Percentiles rank a stretch among this genome's conserved stretches.
These are phyloP conservation scores for Zygoascus bituminiphila DNA, from an alignment of 805 yeast genomes.

Conservation along the genomic window DNA sequence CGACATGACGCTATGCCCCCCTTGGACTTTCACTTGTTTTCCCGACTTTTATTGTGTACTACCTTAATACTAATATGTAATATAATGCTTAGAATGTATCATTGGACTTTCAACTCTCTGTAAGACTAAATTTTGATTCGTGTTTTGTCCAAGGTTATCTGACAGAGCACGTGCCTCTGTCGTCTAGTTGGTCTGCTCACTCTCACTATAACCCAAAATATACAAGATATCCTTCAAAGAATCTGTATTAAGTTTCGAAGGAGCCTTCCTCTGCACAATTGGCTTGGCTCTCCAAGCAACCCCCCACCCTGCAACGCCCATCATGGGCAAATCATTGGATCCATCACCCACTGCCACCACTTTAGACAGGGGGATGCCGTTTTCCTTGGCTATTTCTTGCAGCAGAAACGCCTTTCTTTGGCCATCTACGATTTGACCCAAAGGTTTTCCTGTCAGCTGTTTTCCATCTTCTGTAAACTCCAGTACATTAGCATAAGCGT, in stretches of 20 bases:
- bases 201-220: slow-evolving; percentile 49
- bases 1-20: too few species aligned
- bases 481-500: slow-evolving; percentile 73
- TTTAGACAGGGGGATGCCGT: slow-evolving; percentile 25
- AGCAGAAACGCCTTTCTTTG: slow-evolving; percentile 69
- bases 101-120: too few species aligned
- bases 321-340: slow-evolving; percentile 90
- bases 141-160: too few species aligned
- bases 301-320: slow-evolving; percentile 87
- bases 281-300: slow-evolving; percentile 98
- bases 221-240: slow-evolving; percentile 69
- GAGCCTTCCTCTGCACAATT: slow-evolving; percentile 75
- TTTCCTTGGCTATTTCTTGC: slow-evolving; percentile 34
- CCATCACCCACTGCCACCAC: slow-evolving; percentile 95
- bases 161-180: too few species aligned
- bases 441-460: slow-evolving; percentile 62
- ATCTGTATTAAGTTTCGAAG: slow-evolving; percentile 68
- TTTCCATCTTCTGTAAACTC: slow-evolving; percentile 36
- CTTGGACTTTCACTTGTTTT: too few species aligned
- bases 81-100: too few species aligned
- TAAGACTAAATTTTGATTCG: too few species aligned
- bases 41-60: too few species aligned
- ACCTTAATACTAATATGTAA: too few species aligned
- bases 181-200: too few species aligned
- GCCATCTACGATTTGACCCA: slow-evolving; percentile 83